These are phyloP conservation scores for Exophiala sp. DNA, from an alignment of 2,329 filamentous ascomycete species.

Conservation along the genomic window DNA sequence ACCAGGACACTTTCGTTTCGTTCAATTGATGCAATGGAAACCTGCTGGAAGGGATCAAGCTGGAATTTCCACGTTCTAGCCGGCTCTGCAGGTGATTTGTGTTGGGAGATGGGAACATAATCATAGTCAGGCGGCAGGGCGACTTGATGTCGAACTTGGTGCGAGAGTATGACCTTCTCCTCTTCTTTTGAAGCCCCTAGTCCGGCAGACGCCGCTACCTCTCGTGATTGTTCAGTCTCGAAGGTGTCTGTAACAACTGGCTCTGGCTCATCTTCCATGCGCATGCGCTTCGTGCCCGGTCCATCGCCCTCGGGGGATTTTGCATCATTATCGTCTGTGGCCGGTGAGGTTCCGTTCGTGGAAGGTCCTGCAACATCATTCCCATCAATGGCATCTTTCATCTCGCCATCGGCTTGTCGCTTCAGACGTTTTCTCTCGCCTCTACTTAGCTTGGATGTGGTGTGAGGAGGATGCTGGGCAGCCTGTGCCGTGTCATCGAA, in stretches of 20 bases:
- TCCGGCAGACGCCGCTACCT: conserved; percentile 77
- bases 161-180: conserved; percentile 75
- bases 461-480: conserved; percentile 30
- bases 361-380: conserved; percentile 6
- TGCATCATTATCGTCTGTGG: conserved; percentile 10
- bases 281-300: conserved; percentile 46
- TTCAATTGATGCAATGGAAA: conserved; percentile 92
- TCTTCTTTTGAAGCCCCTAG: conserved; percentile 61
- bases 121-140: conserved; percentile 90
- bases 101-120: conserved; percentile 90
- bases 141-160: conserved; percentile 98
- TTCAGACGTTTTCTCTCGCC: conserved; percentile 70
- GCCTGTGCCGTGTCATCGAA: conserved; percentile 66
- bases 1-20: conserved; percentile 94
- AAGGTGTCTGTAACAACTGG: conserved; percentile 91
- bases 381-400: conserved; percentile 50
- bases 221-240: conserved; percentile 88
- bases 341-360: conserved; percentile 4
- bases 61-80: conserved; percentile 84
- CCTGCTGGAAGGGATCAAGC: conserved; percentile 93
- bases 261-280: conserved; percentile 60
- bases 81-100: conserved; percentile 83
- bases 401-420: conserved; percentile 75
- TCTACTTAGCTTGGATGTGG: conserved; percentile 33
- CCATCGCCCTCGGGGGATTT: conserved; percentile 31